Evolutionary conservation across 192 early-diverging fungal species (phyloP).

Genomic region (Rhizophagus clarus): DNA sequence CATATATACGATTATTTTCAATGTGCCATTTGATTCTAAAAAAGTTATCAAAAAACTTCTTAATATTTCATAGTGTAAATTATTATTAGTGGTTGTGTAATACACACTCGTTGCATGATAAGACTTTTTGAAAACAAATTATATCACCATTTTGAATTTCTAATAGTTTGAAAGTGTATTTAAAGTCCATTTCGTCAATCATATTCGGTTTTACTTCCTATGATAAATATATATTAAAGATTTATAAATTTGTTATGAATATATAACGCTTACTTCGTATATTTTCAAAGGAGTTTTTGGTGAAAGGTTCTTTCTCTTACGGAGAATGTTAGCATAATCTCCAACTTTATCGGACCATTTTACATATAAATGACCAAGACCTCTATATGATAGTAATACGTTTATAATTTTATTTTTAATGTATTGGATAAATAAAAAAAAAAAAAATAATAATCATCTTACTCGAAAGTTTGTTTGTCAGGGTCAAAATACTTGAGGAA

Average conservation of each 20-base stretch:
- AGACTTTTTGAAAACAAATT: slow-evolving; percentile 73
- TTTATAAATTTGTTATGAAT: no score
- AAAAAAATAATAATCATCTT: no score
- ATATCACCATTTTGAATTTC: slow-evolving; percentile 97
- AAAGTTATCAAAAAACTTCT: no score
- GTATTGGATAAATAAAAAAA: not conserved
- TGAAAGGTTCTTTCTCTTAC: slow-evolving; percentile 56
- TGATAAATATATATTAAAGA: not conserved
- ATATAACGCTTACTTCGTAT: slow-evolving; percentile 55
- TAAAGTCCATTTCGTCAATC: slow-evolving; percentile 77
- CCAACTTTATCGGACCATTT: slow-evolving; percentile 54
- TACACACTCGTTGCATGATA: slow-evolving; percentile 34
- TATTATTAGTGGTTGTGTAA: no score
- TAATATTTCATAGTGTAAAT: no score
- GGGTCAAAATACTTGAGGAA: slow-evolving; percentile 90
- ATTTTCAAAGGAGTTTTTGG: slow-evolving; percentile 59
- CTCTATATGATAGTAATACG: slow-evolving; percentile 36
- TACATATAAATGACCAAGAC: slow-evolving; percentile 58
- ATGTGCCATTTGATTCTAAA: no score
- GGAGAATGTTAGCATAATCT: slow-evolving; percentile 61
- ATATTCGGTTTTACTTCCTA: slow-evolving; percentile 93
- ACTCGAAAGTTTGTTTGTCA: slow-evolving; percentile 57
- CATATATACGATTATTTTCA: no score
- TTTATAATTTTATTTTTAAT: slow-evolving; percentile 26
- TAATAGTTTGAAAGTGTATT: slow-evolving; percentile 63